Base-by-base conservation (phyloP, 441 rosid species). In the Populus hybrid region DNA sequence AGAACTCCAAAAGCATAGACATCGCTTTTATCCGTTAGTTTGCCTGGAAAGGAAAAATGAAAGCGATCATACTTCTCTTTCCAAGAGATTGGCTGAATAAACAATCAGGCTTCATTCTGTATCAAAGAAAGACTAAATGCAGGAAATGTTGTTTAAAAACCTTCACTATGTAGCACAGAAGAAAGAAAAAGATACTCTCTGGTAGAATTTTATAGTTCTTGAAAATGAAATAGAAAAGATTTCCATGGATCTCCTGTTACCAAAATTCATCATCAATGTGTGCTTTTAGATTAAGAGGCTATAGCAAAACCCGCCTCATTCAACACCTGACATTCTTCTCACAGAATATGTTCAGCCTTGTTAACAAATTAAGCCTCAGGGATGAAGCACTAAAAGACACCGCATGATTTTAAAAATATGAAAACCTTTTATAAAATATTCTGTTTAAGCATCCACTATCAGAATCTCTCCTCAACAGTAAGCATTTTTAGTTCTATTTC, bases 11-110 rank as follows among this genome's bases (percentile, higher is more conserved):
- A 26, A 26, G 28, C 28, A 26, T 26, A 26, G 28, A 30, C 32
- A 79, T 93, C 99, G 67, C 94, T 89, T 83, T 93, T 95, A 82
- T 95, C 99, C 1, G 96, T 91, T 10, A 95, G 85, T 87, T 90
- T 93, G 64, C 99, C 97, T 93, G 81, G 69, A 78, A 81, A 78
- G 79, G 32, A 7, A 75, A 53, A 57, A 69, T 32, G 68, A 8
- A 53, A 53, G 61, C 7, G n/a, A 18, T 30, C 21, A 34, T 73
- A 24, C 14, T 28, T 3, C 9, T 42, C 30, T 61, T 18, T n/a
- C 1, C 8, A 21, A 18, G 66, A 42, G 10, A 50, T n/a, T 57
- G 65, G 32, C 3, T 34, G 53, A 3, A 73, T 40, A 8, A 10
- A 30, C 26, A 53, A n/a, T 50, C 6, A 35, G 35, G 53, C 26